Conservation (phyloP, 192 early-diverging fungal genomes). For the Mortierella claussenii region DNA sequence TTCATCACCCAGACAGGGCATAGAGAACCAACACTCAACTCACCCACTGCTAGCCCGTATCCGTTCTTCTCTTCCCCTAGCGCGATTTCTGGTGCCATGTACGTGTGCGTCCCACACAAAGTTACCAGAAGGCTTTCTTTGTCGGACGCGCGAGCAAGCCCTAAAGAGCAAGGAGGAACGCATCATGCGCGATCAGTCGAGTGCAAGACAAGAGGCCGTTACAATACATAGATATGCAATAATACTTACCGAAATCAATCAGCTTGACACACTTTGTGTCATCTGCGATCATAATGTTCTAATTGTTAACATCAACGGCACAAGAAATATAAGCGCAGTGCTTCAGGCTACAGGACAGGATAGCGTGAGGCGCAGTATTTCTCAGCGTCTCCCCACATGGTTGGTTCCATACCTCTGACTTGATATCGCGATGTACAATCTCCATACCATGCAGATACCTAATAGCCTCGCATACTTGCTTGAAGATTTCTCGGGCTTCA, state of each 20-base stretch:
- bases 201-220: not conserved
- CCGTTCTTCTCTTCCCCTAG: conserved; percentile 14
- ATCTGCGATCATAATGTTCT: conserved; percentile 41
- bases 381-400: no score
- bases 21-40: not conserved
- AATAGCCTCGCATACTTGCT: conserved; percentile 29
- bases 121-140: not conserved
- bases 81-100: conserved; percentile 37
- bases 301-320: not conserved
- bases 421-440: conserved; percentile 46
- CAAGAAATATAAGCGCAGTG: no score
- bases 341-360: no score
- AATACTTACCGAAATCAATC: not conserved
- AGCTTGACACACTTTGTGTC: not conserved
- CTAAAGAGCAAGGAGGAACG: not conserved
- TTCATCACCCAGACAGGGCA: not conserved
- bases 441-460: conserved; percentile 15
- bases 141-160: conserved; percentile 13
- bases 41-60: conserved; percentile 28
- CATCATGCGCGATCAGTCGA: not conserved
- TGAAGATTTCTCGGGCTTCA: conserved; percentile 19
- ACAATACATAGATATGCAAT: not conserved
- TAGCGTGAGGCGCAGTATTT: no score
- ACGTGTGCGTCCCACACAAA: conserved; percentile 17
- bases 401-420: conserved; percentile 50